Evolutionary conservation across 495 filamentous ascomycete genomes (phyloP).

Genomic region (Stereocaulon alpinum): DNA sequence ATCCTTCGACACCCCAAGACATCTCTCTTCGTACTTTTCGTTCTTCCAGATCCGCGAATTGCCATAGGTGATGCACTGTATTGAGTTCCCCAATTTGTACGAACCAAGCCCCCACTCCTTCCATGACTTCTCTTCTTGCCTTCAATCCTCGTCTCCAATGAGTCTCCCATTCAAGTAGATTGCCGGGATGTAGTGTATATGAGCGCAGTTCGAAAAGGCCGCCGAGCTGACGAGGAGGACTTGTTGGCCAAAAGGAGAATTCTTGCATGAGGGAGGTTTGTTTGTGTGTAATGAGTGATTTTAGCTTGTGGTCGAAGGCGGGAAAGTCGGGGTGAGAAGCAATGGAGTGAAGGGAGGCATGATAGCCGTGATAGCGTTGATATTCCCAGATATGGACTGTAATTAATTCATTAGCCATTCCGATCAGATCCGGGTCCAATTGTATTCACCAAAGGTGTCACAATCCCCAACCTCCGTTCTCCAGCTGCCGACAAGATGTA

Average conservation of each 20-base stretch:
- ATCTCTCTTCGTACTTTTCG: constrained; percentile 82
- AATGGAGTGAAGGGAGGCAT: constrained; percentile 79
- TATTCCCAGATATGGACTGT: constrained; percentile 99
- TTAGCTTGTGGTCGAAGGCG: constrained; percentile 72
- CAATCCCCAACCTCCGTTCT: constrained; percentile 96
- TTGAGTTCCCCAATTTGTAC: constrained; percentile 97
- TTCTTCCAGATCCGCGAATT: constrained; percentile 94
- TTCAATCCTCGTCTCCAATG: constrained; percentile 92
- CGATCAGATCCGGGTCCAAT: too few relatives aligned
- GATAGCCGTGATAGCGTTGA: constrained; percentile 92
- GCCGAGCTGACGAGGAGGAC: constrained; percentile 76
- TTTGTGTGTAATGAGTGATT: constrained; percentile 69
- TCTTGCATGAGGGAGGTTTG: constrained; percentile 94
- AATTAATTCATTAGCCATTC: background rate
- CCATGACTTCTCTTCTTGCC: constrained; percentile 91
- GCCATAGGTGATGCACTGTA: constrained; percentile 97
- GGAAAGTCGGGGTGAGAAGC: constrained; percentile 67
- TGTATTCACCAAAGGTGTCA: constrained; percentile 78
- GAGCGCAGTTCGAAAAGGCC: constrained; percentile 94
- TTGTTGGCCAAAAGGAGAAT: constrained; percentile 98
- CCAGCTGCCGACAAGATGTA: constrained; percentile 96
- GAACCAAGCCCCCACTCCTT: constrained; percentile 97
- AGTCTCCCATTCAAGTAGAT: constrained; percentile 94
- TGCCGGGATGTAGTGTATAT: constrained; percentile 91
- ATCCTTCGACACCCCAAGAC: constrained; percentile 91